Percentiles rank a stretch among this genome's conserved stretches.
These are phyloP conservation scores for Syzygium aqueum DNA, from an alignment of 345 rosid species.

Conservation along the genomic window DNA sequence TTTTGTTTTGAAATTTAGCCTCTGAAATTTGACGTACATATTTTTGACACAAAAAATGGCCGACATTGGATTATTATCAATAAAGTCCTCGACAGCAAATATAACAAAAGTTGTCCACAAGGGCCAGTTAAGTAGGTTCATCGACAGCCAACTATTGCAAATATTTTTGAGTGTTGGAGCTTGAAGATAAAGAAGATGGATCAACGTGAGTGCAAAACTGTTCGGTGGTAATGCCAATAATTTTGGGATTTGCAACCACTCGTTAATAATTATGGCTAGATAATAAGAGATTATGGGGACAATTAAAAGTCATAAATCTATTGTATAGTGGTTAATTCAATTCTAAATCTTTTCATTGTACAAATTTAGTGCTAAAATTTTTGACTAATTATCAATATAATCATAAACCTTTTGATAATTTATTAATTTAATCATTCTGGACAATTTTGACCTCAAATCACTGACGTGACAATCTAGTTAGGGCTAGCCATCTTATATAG, in stretches of 20 bases:
- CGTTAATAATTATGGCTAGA: not conserved
- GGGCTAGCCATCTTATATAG: not conserved
- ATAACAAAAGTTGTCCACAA: not conserved
- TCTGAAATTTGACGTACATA: not conserved
- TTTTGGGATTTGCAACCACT: not conserved
- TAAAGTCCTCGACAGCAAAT: not conserved
- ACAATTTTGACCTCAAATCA: not conserved
- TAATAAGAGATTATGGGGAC: not conserved
- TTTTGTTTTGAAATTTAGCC: not conserved
- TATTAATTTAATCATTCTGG: not conserved
- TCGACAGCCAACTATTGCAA: not conserved
- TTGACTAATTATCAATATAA: not conserved
- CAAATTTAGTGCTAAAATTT: fast-evolving
- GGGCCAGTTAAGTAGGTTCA: not conserved
- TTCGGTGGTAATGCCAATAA: not conserved
- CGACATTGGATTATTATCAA: not conserved
- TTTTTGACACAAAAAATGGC: not conserved
- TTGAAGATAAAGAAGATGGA: not conserved
- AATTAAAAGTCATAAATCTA: not conserved
- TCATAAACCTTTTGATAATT: not conserved
- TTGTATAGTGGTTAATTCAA: not conserved
- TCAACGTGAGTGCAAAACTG: not conserved
- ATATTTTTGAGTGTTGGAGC: not conserved
- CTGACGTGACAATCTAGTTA: not conserved
- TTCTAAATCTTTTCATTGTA: not conserved